Evolutionary conservation across 192 early-diverging fungal species (phyloP), one percentile per base, ranked within the genome.

Genomic region (Phycomyces blakesleeanus): DNA sequence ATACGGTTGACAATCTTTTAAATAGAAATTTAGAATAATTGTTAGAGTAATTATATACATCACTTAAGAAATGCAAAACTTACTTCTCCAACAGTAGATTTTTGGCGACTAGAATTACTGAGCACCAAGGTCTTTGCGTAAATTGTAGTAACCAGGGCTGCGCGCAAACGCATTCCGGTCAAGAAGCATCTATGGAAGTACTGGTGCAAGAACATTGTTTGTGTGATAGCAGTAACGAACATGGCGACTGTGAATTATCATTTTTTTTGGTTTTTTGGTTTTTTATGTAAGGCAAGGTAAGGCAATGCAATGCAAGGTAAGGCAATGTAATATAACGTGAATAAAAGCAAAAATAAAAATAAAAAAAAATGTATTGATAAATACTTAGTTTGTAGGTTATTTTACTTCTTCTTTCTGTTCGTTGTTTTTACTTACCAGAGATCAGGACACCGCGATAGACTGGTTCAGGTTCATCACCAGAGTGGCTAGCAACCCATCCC

Each of bases 91-190:
- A 87, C 85, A n/a, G 91, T 94, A 50, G 87, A 91, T 22, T 74
- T 64, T 71, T 92, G 91, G 16, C 94, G 81, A 25, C 88, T 78
- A n/a, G 80, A 76, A 66, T 88, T 92, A 10, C 89, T 91, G 11
- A 98, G 82, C 3, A 74, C 54, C 24, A 98, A 74, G 7, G 91
- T 77, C 71, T 96, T 98, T 49, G 78, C 78, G 76, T 96, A 97
- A 18, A 97, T 86, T 24, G 88, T 84, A 1, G 91, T 82, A 38
- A 88, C 84, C 5, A 92, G 65, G 25, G 87, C 89, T 15, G 89
- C 81, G 51, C 87, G 84, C 20, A 84, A 64, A 52, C 83, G 83
- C 83, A 91, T 87, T 37, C 89, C 85, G 1, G 84, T 84, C 15
- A 79, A 73, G 69, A 91, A 82, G 62, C 89, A 91, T 55, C 84